Evolutionary conservation across 139 green algal species (phyloP).

Genomic region (Astrephomene gubernaculifera): DNA sequence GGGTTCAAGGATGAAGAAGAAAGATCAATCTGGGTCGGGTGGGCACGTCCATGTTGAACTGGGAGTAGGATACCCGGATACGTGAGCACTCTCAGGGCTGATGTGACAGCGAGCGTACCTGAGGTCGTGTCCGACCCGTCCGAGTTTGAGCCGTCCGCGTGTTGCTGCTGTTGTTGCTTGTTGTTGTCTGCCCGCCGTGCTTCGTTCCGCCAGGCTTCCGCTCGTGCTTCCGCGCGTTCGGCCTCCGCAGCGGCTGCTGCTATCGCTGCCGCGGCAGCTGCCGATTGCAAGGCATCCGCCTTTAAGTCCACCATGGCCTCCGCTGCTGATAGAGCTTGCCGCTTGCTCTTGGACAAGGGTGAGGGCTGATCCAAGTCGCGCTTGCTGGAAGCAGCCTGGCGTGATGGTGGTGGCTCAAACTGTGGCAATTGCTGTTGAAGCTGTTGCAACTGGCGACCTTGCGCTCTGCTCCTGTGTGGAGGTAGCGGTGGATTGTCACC

Average conservation of each 20-base stretch:
- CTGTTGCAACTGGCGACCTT: background rate
- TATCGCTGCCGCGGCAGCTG: background rate
- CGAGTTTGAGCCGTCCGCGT: background rate
- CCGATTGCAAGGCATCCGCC: background rate
- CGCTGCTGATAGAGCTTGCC: background rate
- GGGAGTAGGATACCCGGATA: too few relatives aligned
- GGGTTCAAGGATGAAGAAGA: too few relatives aligned
- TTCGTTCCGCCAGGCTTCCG: background rate
- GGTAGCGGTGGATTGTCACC: background rate
- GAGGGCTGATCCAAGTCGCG: background rate
- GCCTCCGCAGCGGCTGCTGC: background rate
- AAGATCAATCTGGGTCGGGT: too few relatives aligned
- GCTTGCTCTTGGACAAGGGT: background rate
- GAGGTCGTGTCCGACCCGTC: slow-evolving; percentile 21
- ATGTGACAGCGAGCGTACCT: background rate
- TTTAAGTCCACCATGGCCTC: background rate
- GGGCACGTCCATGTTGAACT: too few relatives aligned
- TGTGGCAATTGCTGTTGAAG: slow-evolving; percentile 3
- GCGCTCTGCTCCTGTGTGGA: background rate
- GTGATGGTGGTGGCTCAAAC: background rate
- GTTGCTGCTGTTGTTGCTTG: background rate
- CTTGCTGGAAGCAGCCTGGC: background rate
- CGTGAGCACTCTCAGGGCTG: too few relatives aligned
- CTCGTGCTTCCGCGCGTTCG: background rate
- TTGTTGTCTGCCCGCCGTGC: slow-evolving; percentile 1